phyloP scores from a whole-genome alignment of 768 basidiomycete genomes.

The Lentinus tigrinus region DNA sequence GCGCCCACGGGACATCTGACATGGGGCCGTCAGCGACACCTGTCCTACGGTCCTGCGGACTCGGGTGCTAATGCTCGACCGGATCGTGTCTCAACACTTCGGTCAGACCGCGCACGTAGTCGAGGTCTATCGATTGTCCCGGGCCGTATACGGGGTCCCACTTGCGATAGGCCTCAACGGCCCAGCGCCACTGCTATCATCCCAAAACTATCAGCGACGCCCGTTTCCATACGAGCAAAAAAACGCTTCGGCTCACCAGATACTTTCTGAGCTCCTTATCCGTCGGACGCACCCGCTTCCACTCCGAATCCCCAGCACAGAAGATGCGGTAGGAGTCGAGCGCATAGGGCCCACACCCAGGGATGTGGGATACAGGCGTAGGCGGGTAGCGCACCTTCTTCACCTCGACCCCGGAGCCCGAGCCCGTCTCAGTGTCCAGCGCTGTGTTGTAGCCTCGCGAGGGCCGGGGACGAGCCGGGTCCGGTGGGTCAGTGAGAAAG shows the following conservation, averaged over 20 bases:
- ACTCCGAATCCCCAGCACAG: constrained; percentile 46
- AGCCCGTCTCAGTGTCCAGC: neutral
- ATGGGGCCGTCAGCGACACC: too few species aligned
- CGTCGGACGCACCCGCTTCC: constrained; percentile 59
- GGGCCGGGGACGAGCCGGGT: neutral
- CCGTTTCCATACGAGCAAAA: too few species aligned
- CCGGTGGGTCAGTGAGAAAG: constrained; percentile 5
- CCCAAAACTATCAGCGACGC: too few species aligned
- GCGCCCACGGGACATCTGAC: too few species aligned
- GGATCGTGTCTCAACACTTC: neutral
- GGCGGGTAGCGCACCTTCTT: constrained; percentile 37
- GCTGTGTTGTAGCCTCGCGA: constrained; percentile 2
- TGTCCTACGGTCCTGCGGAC: too few species aligned
- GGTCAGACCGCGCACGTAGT: constrained; percentile 1
- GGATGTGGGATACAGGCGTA: constrained; percentile 55
- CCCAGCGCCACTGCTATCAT: constrained; percentile 75
- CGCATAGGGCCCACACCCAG: constrained; percentile 69
- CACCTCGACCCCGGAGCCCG: neutral
- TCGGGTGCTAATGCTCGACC: neutral
- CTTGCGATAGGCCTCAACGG: constrained; percentile 46
- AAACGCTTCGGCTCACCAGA: constrained; percentile 56
- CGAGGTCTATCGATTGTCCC: constrained; percentile 34
- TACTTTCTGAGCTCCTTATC: constrained; percentile 74
- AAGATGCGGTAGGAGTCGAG: constrained; percentile 78
- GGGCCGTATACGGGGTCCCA: constrained; percentile 51